Evolutionary conservation across 2,329 filamentous ascomycete species (phyloP), one percentile per base, ranked within the genome.

Genomic region (Lizonia empirigonia): DNA sequence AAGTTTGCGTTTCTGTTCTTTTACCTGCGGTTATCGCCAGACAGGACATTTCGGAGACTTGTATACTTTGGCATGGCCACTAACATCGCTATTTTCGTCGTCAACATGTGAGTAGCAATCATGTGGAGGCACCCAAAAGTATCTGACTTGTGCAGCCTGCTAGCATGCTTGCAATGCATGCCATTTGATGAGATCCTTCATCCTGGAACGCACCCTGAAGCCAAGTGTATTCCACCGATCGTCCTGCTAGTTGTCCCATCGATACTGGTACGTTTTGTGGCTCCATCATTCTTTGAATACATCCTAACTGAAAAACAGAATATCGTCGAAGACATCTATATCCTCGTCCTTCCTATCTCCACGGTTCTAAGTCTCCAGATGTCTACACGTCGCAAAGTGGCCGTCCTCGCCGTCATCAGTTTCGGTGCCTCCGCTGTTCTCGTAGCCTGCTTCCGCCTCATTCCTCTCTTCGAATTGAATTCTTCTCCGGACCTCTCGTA

Each of bases 1-100:
- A 73, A 72, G 53, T 62, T 58, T 39, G 61, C 65, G 20, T 74
- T 73, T 44, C 60, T 74, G 0, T 56, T 69, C 37, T 74, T 74
- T 55, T 74, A 71, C 39, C 59, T 72, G 10, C 64, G 68, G 1
- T 51, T 70, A 6, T 65, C 68, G 3, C 57, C 56, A 0, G 56
- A 60, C 1, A 55, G 36, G 13, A 47, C 32, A 7, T 73, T 72
- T 35, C 59, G 62, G 5, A 46, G 27, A 2, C 32, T 59, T 1
- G 62, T 73, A 1, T 68, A 54, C 36, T 16, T 53, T 19, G 62
- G 62, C 12, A 64, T 73, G 18, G 63, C 35, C 5, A 44, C 65
- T 4, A 69, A 73, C 44, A 44, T 53, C 2, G 32, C 50, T 2
- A 59, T 64, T 8, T 69, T 65, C n/a, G 19, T 71, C 13, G 48